Evolutionary conservation across 106 monocot genomes (phyloP), one percentile per base, ranked within the genome.

Genomic region (Chionographis japonica): DNA sequence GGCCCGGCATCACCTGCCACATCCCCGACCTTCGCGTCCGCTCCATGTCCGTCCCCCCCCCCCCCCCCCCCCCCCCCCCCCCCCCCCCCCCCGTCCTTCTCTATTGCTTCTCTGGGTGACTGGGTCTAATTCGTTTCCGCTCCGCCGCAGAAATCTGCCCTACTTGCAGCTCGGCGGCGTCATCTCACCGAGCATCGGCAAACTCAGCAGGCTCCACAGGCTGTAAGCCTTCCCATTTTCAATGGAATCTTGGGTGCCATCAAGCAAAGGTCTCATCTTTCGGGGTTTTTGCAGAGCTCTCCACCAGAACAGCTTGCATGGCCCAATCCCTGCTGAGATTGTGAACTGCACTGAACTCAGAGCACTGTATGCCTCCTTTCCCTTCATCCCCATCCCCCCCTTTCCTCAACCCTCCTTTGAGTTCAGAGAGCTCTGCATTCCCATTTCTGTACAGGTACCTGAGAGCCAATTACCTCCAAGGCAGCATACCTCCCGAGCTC

Each of bases 271-370:
- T 66, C 40, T 59, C 50, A 64, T 10, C 37, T 71, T 49, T 51
- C 11, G 35, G 43, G 20, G 12, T 27, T 52, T 16, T 40, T 70
- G 56, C 65, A 95, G 95, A 55, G 91, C 95, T 51, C 68, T 97
- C 50, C 95, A 97, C 67, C 84, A 84, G 68, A 97, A 92, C 66
- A 89, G 80, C 82, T 83, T 97, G 49, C 91, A 87, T 58, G 92
- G 95, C 2, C 60, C 80, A 0, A 97, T 97, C 71, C 92, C 95
- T 54, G 40, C 80, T 40, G 91, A 89, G 75, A 86, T 97, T 65
- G 82, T 71, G 61, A 86, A 83, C 81, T 92, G 95, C 78, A 82
- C 60, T 36, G 92, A 89, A 54, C 80, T 97, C 3, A 89, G 78
- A 87, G 92, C 92, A 63, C 36, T 97, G 95, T 97, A 78, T 59